Conservation (phyloP, 495 filamentous ascomycete species). For the Terfezia boudieri region DNA sequence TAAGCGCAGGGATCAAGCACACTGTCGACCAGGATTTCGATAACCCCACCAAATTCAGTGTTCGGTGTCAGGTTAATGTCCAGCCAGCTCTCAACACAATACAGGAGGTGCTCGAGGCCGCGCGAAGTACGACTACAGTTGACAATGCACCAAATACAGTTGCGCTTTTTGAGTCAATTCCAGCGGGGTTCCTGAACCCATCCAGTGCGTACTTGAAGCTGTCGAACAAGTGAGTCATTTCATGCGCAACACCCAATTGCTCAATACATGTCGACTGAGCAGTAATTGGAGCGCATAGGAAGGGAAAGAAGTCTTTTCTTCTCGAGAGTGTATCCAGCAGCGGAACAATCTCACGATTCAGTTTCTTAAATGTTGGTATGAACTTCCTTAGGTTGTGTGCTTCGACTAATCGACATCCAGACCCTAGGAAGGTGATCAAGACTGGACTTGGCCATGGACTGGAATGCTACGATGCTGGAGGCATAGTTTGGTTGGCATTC, state of each 20-base stretch:
- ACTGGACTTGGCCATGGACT: conserved; percentile 74
- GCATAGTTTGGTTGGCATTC: too few species aligned
- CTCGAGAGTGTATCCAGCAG: conserved; percentile 85
- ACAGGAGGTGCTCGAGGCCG: conserved; percentile 30
- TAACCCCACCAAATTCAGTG: too few species aligned
- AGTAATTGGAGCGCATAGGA: conserved; percentile 15
- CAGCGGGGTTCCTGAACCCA: conserved; percentile 80
- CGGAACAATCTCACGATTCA: conserved; percentile 79
- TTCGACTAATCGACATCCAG: conserved; percentile 17
- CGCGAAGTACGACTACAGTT: conserved; percentile 26
- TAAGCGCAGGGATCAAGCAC: too few species aligned
- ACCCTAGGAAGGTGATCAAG: conserved; percentile 64
- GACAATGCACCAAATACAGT: conserved; percentile 47
- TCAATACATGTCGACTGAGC: neutral
- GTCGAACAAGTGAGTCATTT: conserved; percentile 38
- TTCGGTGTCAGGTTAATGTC: conserved; percentile 16
- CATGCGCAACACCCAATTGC: neutral
- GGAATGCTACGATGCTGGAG: conserved; percentile 56
- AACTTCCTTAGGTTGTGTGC: conserved; percentile 1
- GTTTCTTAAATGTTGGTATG: conserved; percentile 71
- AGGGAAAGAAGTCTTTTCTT: conserved; percentile 52
- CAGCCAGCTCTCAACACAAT: conserved; percentile 34
- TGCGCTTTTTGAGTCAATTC: conserved; percentile 63
- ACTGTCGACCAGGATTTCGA: too few species aligned
- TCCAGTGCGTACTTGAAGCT: conserved; percentile 81